Percentiles rank a stretch among this genome's conserved stretches.
Conservation (phyloP, 768 basidiomycete species). For the Clavulina sp. region DNA sequence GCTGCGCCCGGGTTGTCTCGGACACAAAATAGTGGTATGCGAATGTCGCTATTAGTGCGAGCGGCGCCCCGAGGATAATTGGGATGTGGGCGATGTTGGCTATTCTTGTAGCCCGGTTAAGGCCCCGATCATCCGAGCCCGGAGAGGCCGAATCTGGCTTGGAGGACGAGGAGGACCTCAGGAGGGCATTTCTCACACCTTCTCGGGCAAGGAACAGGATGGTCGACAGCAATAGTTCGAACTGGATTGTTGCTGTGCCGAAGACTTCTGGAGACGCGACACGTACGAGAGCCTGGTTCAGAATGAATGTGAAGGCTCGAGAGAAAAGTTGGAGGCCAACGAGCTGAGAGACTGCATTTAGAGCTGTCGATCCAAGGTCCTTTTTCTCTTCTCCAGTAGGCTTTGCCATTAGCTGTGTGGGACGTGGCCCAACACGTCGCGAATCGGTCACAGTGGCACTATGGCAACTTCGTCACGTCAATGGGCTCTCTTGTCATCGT, state of each 20-base stretch:
- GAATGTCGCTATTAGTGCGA: constrained; percentile 33
- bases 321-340: constrained; percentile 77
- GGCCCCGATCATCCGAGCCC: constrained; percentile 7
- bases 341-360: constrained; percentile 41
- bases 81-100: constrained; percentile 49
- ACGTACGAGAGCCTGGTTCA: constrained; percentile 79
- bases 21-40: constrained; percentile 41
- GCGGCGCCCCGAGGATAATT: constrained; percentile 44
- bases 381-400: too few species aligned
- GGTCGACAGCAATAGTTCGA: constrained; percentile 78
- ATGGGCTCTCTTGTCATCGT: too few species aligned
- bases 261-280: constrained; percentile 68
- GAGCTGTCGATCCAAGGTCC: constrained; percentile 18
- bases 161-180: constrained; percentile 30
- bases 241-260: constrained; percentile 80
- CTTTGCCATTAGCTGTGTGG: too few species aligned
- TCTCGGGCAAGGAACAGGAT: constrained; percentile 89
- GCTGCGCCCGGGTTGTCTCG: constrained; percentile 37
- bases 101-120: constrained; percentile 8
- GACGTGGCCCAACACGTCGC: too few species aligned
- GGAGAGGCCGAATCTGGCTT: background rate
- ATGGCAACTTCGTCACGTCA: too few species aligned
- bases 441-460: too few species aligned
- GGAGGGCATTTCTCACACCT: constrained; percentile 70
- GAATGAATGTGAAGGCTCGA: constrained; percentile 64